phyloP scores from a whole-genome alignment of 257 asterid species.

The Solanum chmielewskii region DNA sequence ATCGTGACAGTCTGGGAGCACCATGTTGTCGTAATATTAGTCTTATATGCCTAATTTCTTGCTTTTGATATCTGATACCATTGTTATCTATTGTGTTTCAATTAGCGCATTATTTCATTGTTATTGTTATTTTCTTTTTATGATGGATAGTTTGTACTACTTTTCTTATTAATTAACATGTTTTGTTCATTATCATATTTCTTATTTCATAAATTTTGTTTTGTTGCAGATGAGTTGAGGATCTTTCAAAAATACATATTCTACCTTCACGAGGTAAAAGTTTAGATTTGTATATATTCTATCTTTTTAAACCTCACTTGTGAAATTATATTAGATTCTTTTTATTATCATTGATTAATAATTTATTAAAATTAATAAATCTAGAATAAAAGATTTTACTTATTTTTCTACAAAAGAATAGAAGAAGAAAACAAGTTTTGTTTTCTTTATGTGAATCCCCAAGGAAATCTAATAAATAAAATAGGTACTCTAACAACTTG shows the following conservation, averaged over 20 bases:
- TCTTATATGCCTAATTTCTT: too few relatives aligned
- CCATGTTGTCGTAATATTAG: neutral
- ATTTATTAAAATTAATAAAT: neutral
- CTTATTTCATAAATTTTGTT: too few relatives aligned
- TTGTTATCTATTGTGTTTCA: neutral
- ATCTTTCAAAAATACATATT: neutral
- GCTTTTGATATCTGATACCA: neutral
- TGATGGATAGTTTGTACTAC: neutral
- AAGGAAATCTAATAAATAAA: neutral
- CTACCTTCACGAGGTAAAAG: neutral
- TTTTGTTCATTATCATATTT: neutral
- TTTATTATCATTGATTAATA: neutral
- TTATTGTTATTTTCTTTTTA: too few relatives aligned
- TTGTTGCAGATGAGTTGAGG: neutral
- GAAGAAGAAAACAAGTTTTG: neutral
- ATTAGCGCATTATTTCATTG: neutral
- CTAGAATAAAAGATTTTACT: neutral
- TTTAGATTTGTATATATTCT: neutral
- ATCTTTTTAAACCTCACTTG: neutral
- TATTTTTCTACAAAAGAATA: neutral
- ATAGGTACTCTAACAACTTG: neutral
- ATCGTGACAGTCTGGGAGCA: neutral
- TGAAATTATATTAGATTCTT: neutral
- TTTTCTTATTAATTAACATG: neutral
- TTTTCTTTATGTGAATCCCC: neutral